Percentiles rank a stretch among this genome's conserved stretches.
Conservation (phyloP, 2,329 filamentous ascomycete genomes). For the Coniochaeta prunicola region DNA sequence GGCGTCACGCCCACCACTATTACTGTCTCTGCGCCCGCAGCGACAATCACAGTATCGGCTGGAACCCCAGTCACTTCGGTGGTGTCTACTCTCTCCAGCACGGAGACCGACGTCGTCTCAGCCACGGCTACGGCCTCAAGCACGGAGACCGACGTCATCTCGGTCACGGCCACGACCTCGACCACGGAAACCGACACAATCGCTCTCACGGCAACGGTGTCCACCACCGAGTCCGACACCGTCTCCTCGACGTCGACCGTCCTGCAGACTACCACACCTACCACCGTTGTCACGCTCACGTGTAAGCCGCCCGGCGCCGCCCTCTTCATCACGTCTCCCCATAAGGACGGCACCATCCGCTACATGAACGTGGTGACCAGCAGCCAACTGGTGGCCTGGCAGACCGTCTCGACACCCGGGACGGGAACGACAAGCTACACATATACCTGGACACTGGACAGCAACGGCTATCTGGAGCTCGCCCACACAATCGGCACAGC, state of each 20-base stretch:
- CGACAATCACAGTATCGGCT: slow-evolving; percentile 3
- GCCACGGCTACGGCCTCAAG: neutral
- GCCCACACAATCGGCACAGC: neutral
- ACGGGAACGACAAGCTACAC: neutral
- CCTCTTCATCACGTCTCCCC: neutral
- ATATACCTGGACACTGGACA: slow-evolving; percentile 5
- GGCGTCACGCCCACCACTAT: slow-evolving; percentile 2
- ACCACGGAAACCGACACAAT: neutral
- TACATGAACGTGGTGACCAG: neutral
- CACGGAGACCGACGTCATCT: neutral
- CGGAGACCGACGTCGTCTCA: neutral
- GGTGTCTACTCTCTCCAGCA: slow-evolving; percentile 1
- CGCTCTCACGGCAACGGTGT: neutral
- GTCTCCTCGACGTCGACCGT: neutral
- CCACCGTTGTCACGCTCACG: neutral
- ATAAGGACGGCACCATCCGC: slow-evolving; percentile 2
- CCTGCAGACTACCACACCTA: neutral
- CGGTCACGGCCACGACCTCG: neutral
- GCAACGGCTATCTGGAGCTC: slow-evolving; percentile 1
- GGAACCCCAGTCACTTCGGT: neutral
- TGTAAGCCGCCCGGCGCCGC: neutral
- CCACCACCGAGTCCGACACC: neutral
- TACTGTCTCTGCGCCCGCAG: neutral
- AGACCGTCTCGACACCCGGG: neutral
- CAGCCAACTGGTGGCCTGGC: slow-evolving; percentile 2